These are phyloP conservation scores for Exophiala sp. DNA, from an alignment of 2,329 filamentous ascomycete species.

Conservation along the genomic window DNA sequence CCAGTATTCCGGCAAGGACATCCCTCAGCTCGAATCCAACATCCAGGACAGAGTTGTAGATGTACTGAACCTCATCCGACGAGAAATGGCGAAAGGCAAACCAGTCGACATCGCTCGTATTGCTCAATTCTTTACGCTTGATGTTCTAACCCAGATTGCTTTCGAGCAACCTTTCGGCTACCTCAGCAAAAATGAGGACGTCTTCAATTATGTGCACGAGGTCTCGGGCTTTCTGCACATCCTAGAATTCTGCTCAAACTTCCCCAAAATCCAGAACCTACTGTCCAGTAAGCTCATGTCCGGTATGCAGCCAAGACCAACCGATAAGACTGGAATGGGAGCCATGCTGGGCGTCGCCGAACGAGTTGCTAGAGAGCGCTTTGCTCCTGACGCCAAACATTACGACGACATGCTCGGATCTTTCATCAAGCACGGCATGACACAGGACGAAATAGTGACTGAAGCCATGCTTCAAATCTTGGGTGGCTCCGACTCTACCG, in stretches of 20 bases:
- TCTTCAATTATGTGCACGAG: constrained; percentile 17
- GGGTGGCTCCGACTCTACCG: constrained; percentile 2
- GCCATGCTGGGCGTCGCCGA: constrained; percentile 21
- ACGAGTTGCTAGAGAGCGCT: constrained; percentile 25
- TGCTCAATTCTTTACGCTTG: constrained; percentile 20
- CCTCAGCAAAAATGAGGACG: constrained; percentile 17
- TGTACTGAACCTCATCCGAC: constrained; percentile 13
- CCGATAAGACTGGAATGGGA: constrained; percentile 17
- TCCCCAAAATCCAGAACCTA: constrained; percentile 3
- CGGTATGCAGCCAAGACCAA: constrained; percentile 12
- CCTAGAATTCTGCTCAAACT: constrained; percentile 19
- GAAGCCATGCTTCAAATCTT: constrained; percentile 16
- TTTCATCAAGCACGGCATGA: constrained; percentile 30
- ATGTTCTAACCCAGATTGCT: constrained; percentile 21
- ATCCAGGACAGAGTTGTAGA: constrained; percentile 15
- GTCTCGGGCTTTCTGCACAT: constrained; percentile 15
- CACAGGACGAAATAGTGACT: constrained; percentile 3
- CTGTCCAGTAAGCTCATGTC: constrained; percentile 14
- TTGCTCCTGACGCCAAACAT: constrained; percentile 18
- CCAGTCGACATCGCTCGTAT: constrained; percentile 15
- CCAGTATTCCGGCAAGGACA: constrained; percentile 21
- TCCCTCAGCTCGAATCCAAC: constrained; percentile 11
- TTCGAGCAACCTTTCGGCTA: constrained; percentile 19
- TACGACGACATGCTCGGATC: constrained; percentile 32
- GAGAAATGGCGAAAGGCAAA: constrained; percentile 10